Evolutionary conservation across 371 early-diverging fungal genomes (phyloP).

Genomic region (Mortierella sp.): DNA sequence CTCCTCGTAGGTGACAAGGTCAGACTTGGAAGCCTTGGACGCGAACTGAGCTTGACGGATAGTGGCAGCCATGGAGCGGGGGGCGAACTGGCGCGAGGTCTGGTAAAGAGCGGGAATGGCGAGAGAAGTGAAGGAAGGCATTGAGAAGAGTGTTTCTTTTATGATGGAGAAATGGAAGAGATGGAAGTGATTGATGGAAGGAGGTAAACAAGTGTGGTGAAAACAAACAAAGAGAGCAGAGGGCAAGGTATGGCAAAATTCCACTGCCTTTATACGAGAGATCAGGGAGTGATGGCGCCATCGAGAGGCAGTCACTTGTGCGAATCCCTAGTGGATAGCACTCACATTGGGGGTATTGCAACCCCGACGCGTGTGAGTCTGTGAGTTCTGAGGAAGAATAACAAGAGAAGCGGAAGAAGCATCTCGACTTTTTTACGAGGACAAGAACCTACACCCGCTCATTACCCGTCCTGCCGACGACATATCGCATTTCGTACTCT

Average conservation of each 20-base stretch:
- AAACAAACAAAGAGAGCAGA: not conserved
- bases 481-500: not conserved
- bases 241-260: not conserved
- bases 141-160: conserved; percentile 7
- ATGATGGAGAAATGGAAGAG: not conserved
- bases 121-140: conserved; percentile 52
- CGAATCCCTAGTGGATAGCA: not conserved
- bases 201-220: not conserved
- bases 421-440: not conserved
- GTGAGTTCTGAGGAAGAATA: too few species aligned
- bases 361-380: not conserved
- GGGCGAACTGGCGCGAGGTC: conserved; percentile 44
- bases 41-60: conserved; percentile 39
- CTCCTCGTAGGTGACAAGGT: conserved; percentile 63
- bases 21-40: conserved; percentile 58
- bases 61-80: conserved; percentile 36
- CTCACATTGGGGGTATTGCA: not conserved
- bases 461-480: not conserved
- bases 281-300: not conserved
- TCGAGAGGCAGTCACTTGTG: not conserved
- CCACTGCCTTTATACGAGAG: not conserved
- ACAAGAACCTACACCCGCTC: not conserved
- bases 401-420: not conserved
- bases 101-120: conserved; percentile 55
- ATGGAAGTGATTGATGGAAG: not conserved